These are phyloP conservation scores for Xylaria telfairii DNA, from an alignment of 495 filamentous ascomycete genomes.

Conservation along the genomic window DNA sequence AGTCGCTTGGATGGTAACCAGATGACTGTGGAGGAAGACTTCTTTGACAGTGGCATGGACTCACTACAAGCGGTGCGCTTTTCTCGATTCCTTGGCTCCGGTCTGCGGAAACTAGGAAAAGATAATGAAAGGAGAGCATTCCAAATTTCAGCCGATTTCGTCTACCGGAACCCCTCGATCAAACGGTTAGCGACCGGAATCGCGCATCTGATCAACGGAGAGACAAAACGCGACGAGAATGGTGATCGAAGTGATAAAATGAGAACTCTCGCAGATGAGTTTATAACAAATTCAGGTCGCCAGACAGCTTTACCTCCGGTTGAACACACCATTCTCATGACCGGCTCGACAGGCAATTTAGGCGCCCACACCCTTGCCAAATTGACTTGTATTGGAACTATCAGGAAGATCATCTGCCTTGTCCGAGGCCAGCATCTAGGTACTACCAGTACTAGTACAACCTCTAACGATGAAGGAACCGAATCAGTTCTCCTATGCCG, in stretches of 20 bases:
- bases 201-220: background rate
- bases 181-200: conserved; percentile 13
- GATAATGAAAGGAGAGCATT: background rate
- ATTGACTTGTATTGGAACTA: conserved; percentile 18
- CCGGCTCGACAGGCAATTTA: conserved; percentile 45
- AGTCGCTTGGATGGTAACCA: conserved; percentile 10
- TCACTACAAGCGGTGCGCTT: conserved; percentile 45
- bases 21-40: conserved; percentile 33
- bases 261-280: background rate
- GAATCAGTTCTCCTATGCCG: background rate
- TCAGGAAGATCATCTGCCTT: conserved; percentile 36
- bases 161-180: conserved; percentile 36
- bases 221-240: background rate
- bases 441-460: background rate
- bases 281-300: background rate
- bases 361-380: conserved; percentile 28
- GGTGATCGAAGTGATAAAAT: background rate
- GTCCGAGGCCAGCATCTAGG: conserved; percentile 10
- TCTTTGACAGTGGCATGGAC: conserved; percentile 50
- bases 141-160: conserved; percentile 31
- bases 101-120: background rate
- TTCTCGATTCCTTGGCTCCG: conserved; percentile 32
- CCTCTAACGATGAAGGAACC: background rate
- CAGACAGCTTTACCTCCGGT: background rate
- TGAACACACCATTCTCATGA: conserved; percentile 38